A percentile compares a stretch with the other conserved stretches of the same genome.
Evolutionary conservation across 768 basidiomycete genomes (phyloP).

Genomic region (Lepiota venenata): DNA sequence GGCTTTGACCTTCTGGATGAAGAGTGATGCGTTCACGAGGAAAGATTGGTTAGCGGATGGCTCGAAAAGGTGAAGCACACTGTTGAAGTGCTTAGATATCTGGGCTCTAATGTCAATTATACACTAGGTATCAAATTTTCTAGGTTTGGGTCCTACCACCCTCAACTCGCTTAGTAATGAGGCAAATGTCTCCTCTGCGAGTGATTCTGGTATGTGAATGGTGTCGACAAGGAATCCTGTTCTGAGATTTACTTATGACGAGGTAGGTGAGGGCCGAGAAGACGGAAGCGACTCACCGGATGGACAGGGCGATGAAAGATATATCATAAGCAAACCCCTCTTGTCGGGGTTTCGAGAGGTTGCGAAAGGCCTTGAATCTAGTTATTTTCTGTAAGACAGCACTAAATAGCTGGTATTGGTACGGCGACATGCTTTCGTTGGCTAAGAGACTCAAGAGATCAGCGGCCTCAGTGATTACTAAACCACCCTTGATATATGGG

Average conservation of each 20-base stretch:
- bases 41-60: conserved; percentile 48
- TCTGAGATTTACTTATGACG: neutral
- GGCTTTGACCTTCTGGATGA: conserved; percentile 15
- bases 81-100: conserved; percentile 28
- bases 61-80: conserved; percentile 45
- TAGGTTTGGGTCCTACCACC: neutral
- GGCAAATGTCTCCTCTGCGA: neutral
- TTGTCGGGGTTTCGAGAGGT: neutral
- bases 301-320: conserved; percentile 6
- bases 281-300: neutral
- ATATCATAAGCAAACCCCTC: conserved; percentile 5
- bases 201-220: neutral
- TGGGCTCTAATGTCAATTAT: neutral
- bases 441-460: neutral
- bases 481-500: neutral
- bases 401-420: neutral
- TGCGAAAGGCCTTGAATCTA: neutral
- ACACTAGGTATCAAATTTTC: neutral
- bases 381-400: neutral
- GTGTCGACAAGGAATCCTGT: conserved; percentile 7
- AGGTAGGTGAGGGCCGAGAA: too few relatives aligned
- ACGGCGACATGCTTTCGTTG: neutral
- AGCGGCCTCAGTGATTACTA: neutral
- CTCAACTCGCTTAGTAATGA: neutral
- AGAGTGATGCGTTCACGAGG: conserved; percentile 40